phyloP scores from a whole-genome alignment of 192 early-diverging fungal species.

The Gonapodya prolifera region DNA sequence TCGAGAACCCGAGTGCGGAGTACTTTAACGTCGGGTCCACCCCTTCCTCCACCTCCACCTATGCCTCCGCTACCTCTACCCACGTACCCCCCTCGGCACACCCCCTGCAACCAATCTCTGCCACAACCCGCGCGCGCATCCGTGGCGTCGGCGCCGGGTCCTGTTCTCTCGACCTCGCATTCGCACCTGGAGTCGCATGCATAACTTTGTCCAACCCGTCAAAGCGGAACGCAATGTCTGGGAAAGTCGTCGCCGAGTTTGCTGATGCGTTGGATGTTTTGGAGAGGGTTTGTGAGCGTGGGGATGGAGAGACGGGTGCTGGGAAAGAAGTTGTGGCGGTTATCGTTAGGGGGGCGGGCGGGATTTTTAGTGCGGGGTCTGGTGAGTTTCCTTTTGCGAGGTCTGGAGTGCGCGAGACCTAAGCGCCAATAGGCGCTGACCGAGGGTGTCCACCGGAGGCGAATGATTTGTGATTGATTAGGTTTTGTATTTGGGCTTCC shows the following conservation, averaged over 20 bases:
- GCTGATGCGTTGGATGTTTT: slow-evolving; percentile 33
- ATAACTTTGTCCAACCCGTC: slow-evolving; percentile 26
- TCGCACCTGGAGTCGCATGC: slow-evolving; percentile 26
- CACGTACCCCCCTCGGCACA: too few species aligned
- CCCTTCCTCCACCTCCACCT: too few species aligned
- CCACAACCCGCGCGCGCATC: slow-evolving; percentile 15
- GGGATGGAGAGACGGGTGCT: not conserved
- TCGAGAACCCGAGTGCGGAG: too few species aligned
- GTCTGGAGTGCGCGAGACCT: too few species aligned
- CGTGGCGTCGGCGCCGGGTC: slow-evolving; percentile 24
- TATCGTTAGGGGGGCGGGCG: not conserved
- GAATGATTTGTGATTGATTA: too few species aligned
- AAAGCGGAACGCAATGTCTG: slow-evolving; percentile 39
- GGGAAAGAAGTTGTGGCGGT: not conserved
- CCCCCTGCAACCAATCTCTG: too few species aligned
- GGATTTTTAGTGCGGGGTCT: not conserved
- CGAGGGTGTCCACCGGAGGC: too few species aligned
- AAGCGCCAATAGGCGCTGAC: too few species aligned
- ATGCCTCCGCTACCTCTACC: too few species aligned
- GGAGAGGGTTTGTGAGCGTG: slow-evolving; percentile 11
- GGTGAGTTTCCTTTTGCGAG: too few species aligned
- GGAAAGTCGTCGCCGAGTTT: slow-evolving; percentile 50
- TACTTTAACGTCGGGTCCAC: not conserved
- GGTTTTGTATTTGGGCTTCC: too few species aligned
- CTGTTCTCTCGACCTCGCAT: slow-evolving; percentile 19